Percentiles rank a stretch among this genome's conserved stretches.
Evolutionary conservation across 2,329 filamentous ascomycete species (phyloP).

Genomic region (Aspergillus transmontanensis): DNA sequence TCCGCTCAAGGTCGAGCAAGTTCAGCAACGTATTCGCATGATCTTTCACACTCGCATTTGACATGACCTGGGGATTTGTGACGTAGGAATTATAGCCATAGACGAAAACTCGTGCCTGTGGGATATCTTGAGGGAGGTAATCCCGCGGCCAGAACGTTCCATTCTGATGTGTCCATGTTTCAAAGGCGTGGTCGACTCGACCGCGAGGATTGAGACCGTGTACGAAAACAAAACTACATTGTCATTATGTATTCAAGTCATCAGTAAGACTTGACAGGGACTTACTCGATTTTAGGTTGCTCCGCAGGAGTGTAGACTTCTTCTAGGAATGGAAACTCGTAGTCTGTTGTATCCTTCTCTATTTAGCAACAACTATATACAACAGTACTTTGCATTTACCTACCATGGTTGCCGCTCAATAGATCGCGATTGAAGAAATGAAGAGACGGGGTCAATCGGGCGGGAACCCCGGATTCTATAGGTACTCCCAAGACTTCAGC

Average conservation of each 20-base stretch:
- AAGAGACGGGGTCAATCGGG: background rate
- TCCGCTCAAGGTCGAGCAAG: constrained; percentile 33
- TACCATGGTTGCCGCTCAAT: constrained; percentile 11
- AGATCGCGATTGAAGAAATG: background rate
- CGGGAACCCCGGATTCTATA: background rate
- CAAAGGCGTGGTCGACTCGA: constrained; percentile 33
- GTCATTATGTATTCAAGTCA: background rate
- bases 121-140: constrained; percentile 30
- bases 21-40: constrained; percentile 39
- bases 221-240: constrained; percentile 32
- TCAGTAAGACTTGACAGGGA: background rate
- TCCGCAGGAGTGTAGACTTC: constrained; percentile 29
- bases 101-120: constrained; percentile 33
- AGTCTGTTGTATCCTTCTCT: constrained; percentile 17
- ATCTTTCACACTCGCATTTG: constrained; percentile 36
- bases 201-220: constrained; percentile 35
- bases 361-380: constrained; percentile 4
- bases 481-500: background rate
- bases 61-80: constrained; percentile 35
- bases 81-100: constrained; percentile 38
- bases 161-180: constrained; percentile 36
- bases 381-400: background rate
- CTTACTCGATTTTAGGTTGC: constrained; percentile 33
- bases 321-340: constrained; percentile 35
- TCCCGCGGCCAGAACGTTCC: constrained; percentile 30